Conservation (phyloP, 495 filamentous ascomycete species). For the Talaromyces wortmannii region DNA sequence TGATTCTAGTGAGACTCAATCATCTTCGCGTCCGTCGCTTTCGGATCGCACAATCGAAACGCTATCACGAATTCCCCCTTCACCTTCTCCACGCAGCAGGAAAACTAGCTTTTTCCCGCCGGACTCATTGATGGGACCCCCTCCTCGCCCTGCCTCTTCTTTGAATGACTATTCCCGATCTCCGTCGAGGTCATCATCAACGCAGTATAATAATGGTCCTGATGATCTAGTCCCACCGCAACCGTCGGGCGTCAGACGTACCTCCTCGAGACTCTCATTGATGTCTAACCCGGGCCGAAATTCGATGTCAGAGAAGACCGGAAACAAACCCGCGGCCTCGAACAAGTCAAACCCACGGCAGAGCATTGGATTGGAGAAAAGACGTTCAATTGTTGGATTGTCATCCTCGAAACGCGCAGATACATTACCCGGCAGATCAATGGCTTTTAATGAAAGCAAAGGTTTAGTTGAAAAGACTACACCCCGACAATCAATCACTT, state of each 20-base stretch:
- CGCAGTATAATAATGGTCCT: slow-evolving; percentile 3
- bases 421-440: slow-evolving; percentile 19
- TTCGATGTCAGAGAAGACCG: background rate
- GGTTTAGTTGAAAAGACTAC: slow-evolving; percentile 41
- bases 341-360: slow-evolving; percentile 17
- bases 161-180: slow-evolving; percentile 41
- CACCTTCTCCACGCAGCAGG: slow-evolving; percentile 49
- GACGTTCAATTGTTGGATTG: slow-evolving; percentile 23
- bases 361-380: slow-evolving; percentile 13
- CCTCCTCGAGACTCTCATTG: background rate
- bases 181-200: slow-evolving; percentile 41
- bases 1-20: background rate
- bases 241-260: background rate
- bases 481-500: slow-evolving; percentile 48
- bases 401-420: slow-evolving; percentile 18
- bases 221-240: background rate
- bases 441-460: slow-evolving; percentile 39
- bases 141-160: slow-evolving; percentile 47
- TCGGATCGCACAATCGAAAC: slow-evolving; percentile 67
- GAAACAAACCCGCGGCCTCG: slow-evolving; percentile 18
- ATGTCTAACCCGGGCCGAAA: background rate
- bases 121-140: slow-evolving; percentile 47
- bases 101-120: slow-evolving; percentile 54
- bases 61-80: slow-evolving; percentile 55
- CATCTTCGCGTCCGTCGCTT: slow-evolving; percentile 41